Percentiles rank a stretch among this genome's conserved stretches.
Conservation (phyloP, 805 yeast species). For the Sungouiella thailandica region DNA sequence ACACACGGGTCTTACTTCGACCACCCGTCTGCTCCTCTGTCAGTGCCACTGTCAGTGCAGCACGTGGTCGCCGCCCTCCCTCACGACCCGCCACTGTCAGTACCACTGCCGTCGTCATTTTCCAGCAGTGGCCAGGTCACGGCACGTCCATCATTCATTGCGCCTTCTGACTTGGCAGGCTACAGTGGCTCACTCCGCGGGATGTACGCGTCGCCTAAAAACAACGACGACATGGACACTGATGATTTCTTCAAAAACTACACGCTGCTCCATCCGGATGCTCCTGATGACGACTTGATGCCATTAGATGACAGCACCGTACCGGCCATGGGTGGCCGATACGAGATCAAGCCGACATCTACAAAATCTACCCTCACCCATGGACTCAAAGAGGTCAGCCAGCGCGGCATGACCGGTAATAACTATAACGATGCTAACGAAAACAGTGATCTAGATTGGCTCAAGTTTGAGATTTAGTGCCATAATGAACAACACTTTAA, state of each 20-base stretch:
- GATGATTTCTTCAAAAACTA: constrained; percentile 21
- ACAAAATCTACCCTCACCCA: constrained; percentile 14
- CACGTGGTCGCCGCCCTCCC: too few relatives aligned
- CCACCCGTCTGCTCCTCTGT: constrained; percentile 2
- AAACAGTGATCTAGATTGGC: constrained; percentile 26
- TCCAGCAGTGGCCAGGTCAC: constrained; percentile 4
- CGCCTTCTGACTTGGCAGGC: constrained; percentile 9
- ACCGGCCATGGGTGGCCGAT: constrained; percentile 8
- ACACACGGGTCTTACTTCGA: too few relatives aligned
- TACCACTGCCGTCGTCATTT: constrained; percentile 12
- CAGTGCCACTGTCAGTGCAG: too few relatives aligned
- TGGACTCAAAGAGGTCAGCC: constrained; percentile 10
- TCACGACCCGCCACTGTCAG: constrained; percentile 7
- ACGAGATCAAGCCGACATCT: constrained; percentile 11
- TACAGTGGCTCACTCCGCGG: constrained; percentile 2
- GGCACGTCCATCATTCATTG: constrained; percentile 7
- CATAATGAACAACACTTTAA: too few relatives aligned
- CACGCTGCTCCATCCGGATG: constrained; percentile 17
- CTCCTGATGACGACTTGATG: constrained; percentile 8
- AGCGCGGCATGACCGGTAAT: not conserved
- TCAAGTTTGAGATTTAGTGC: constrained; percentile 25
- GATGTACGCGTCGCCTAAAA: constrained; percentile 8
- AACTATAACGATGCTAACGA: constrained; percentile 8
- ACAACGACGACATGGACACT: constrained; percentile 9
- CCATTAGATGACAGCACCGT: constrained; percentile 8